Evolutionary conservation across 768 basidiomycete species (phyloP).

Genomic region (Boletus rufocinnamomeus): DNA sequence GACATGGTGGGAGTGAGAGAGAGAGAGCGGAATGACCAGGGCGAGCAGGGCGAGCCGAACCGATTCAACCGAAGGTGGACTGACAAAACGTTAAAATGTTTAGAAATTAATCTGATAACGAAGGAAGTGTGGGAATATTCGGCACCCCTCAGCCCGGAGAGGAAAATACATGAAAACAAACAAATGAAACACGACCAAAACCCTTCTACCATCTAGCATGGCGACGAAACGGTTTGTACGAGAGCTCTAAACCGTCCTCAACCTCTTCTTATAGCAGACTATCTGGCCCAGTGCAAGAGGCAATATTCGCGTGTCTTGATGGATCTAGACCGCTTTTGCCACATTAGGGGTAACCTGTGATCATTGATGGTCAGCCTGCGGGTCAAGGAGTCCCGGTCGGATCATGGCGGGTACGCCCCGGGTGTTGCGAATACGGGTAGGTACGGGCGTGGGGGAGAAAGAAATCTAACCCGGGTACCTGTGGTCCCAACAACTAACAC

Average conservation of each 20-base stretch:
- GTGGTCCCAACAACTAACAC: neutral
- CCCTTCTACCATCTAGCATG: neutral
- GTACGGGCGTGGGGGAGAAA: no score
- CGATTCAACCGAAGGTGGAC: neutral
- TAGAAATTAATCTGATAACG: constrained; percentile 3
- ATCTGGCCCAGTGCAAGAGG: neutral
- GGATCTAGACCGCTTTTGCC: neutral
- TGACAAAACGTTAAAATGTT: neutral
- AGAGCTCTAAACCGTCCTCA: no score
- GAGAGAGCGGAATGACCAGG: constrained; percentile 1
- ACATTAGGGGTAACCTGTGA: neutral
- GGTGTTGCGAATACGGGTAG: neutral
- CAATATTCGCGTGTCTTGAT: neutral
- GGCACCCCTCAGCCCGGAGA: neutral
- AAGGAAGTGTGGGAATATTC: neutral
- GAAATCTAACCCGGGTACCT: neutral
- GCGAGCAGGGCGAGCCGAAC: neutral
- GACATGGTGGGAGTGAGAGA: constrained; percentile 12
- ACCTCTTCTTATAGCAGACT: neutral
- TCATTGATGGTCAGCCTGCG: neutral
- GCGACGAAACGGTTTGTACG: neutral
- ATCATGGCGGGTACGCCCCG: neutral
- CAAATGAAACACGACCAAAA: neutral
- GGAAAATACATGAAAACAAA: neutral
- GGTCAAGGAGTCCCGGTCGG: neutral